Base-by-base conservation (phyloP, 2,329 filamentous ascomycete species). In the Neofusicoccum ribis region DNA sequence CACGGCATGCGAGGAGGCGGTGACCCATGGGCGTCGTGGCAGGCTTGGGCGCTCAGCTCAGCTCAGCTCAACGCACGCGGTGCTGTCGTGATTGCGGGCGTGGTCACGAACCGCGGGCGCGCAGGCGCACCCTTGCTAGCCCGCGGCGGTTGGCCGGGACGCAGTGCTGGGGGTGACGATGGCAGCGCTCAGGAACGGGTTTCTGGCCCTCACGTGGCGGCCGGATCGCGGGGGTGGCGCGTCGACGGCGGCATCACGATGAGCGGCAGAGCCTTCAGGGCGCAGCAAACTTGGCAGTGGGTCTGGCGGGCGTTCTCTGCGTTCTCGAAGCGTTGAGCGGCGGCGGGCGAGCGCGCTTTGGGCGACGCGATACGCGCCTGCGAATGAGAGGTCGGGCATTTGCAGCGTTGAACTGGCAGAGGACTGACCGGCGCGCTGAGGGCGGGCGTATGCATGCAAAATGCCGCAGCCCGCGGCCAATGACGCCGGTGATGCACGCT, bases 241-340 rank as follows among this genome's bases (percentile, higher is more conserved):
- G 5, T 34, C 34, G 37, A 56, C 23, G 52, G 52, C 27, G 52
- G 52, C 54, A 59, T 59, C 54, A 46, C 54, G 54, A 59, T 59
- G 54, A 6, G 27, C 23, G 44, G 54, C 54, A 59, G 54, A 59
- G 54, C 54, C 54, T 59, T 41, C 39, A 51, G 14, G 39, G 54
- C 23, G 41, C 54, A 44, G 54, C 54, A 31, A 59, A 59, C 54
- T 59, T 59, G 54, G 54, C 41, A 59, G 54, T 46, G 54, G 54
- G 54, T 14, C 54, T 23, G 2, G 54, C 20, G 37, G 23, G 20
- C 41, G 54, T 59, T 41, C 54, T 31, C 54, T 43, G 39, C 54
- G 54, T 60, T 60, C 56, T 46, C 27, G 56, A 60, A 60, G 54
- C 56, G 56, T 60, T 60, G 56, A 37, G 56, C 56, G 56, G 56